Evolutionary conservation across 2,329 filamentous ascomycete species (phyloP).

Genomic region (Aspergillus niger): DNA sequence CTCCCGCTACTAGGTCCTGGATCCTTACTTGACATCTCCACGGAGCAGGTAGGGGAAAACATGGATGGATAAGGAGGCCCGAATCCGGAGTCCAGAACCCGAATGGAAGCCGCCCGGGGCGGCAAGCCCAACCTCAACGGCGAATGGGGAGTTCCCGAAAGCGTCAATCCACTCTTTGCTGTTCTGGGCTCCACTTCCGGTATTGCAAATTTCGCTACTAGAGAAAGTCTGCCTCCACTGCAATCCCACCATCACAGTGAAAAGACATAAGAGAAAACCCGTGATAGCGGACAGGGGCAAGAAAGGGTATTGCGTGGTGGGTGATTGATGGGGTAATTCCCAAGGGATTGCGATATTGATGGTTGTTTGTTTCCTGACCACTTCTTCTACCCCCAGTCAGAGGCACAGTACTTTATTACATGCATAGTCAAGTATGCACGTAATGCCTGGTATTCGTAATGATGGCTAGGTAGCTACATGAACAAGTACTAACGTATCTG

Average conservation of each 20-base stretch:
- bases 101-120: background rate
- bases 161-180: background rate
- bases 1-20: background rate
- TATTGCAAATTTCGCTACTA: constrained; percentile 9
- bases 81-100: constrained; percentile 9
- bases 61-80: background rate
- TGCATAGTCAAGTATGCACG: background rate
- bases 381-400: background rate
- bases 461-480: background rate
- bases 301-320: too few relatives aligned
- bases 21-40: background rate
- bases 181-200: constrained; percentile 6
- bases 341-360: too few relatives aligned
- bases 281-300: too few relatives aligned
- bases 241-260: background rate
- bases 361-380: too few relatives aligned
- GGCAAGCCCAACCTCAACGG: constrained; percentile 7
- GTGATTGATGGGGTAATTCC: too few relatives aligned
- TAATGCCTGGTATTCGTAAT: background rate
- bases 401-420: too few relatives aligned
- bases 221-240: background rate
- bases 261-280: too few relatives aligned
- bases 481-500: background rate
- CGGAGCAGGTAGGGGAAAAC: too few relatives aligned
- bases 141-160: constrained; percentile 8